Evolutionary conservation across 2,329 filamentous ascomycete species (phyloP).

Genomic region (Aspergillus sp.): DNA sequence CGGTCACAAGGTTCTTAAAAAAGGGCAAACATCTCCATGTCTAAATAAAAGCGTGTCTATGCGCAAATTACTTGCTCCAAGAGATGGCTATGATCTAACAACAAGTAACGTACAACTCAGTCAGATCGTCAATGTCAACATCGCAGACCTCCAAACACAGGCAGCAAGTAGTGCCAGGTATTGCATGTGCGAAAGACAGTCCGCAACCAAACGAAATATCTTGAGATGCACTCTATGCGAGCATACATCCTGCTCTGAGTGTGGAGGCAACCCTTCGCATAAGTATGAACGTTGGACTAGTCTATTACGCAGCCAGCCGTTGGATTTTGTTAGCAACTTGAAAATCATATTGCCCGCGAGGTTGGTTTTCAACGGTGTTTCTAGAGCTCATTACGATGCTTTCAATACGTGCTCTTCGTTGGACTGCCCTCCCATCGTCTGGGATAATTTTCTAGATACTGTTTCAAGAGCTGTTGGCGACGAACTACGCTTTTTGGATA

Average conservation of each 20-base stretch:
- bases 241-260: constrained; percentile 52
- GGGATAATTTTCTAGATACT: constrained; percentile 28
- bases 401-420: constrained; percentile 8
- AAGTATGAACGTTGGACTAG: constrained; percentile 29
- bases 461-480: constrained; percentile 21
- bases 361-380: constrained; percentile 30
- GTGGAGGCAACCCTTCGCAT: constrained; percentile 52
- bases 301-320: constrained; percentile 32
- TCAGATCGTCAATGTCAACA: constrained; percentile 4
- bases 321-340: constrained; percentile 42
- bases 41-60: not conserved
- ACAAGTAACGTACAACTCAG: constrained; percentile 8
- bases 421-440: constrained; percentile 15
- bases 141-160: constrained; percentile 13
- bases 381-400: constrained; percentile 15
- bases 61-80: constrained; percentile 3
- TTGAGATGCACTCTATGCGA: constrained; percentile 48
- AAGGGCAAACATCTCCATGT: constrained; percentile 5
- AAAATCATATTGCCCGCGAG: constrained; percentile 40
- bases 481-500: constrained; percentile 23
- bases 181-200: constrained; percentile 56
- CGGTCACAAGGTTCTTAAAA: constrained; percentile 24
- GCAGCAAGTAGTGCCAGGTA: constrained; percentile 37
- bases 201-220: constrained; percentile 34
- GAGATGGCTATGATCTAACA: constrained; percentile 9